Evolutionary conservation across 139 green algal genomes (phyloP), one percentile per base, ranked within the genome.

Genomic region (Auxenochlorella protothecoides): DNA sequence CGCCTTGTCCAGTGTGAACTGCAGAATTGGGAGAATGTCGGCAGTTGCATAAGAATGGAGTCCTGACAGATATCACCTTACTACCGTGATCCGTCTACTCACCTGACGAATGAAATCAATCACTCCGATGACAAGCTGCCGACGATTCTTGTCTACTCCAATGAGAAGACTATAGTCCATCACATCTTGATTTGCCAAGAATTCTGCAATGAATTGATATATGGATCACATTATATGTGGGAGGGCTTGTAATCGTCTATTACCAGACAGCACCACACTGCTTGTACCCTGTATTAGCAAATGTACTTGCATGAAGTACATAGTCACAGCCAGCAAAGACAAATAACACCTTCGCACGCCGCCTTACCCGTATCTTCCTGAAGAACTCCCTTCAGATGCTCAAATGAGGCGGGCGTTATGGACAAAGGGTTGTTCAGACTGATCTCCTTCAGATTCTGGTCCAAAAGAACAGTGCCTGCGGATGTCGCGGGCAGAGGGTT

Each of bases 121-220:
- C 73, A 98, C 90, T 54, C 90, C 92, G 53, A 97, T 83, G n/a
- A 96, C 87, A 55, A 97, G 81, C 72, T 87, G 70, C 15, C 80
- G 66, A 16, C 75, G 55, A 3, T 68, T 55, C 63, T 79, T 71
- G 72, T 93, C 85, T 59, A 91, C 74, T 69, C 92, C 88, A 69
- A 97, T 89, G 59, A 99, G 81, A 69, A 99, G 85, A 3, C 74
- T 89, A 85, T 99, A 99, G 81, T 99, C 94, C 94, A 99, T 99
- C 55, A 99, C 91, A 5, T 84, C 87, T 65, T 95, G 77, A 4
- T 59, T 60, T 2, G 88, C 76, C 68, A 99, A 80, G 78, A 99
- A 98, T 27, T 65, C 59, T 78, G 74, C 61, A 78, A 57, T n/a
- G 59, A 64, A 13, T 64, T 64, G 59, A 2, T 64, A 64, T 3